These are phyloP conservation scores for Thalassiosira profunda DNA, from an alignment of 108 stramenopile genomes.

Conservation along the genomic window DNA sequence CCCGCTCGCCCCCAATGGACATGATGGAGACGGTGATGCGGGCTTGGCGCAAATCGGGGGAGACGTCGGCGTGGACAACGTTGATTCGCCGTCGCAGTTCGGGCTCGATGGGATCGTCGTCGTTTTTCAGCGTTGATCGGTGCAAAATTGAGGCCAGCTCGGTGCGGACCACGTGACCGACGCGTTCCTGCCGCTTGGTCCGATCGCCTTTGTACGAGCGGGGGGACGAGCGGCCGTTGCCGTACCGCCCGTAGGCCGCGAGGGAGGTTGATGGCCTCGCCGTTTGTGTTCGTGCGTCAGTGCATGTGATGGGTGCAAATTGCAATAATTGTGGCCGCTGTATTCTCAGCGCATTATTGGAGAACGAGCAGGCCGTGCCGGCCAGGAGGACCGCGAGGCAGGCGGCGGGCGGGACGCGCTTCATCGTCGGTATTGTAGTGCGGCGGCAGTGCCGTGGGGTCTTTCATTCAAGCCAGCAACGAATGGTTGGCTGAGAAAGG, in stretches of 20 bases:
- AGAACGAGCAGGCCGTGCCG: background rate
- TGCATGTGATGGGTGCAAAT: background rate
- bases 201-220: slow-evolving; percentile 37
- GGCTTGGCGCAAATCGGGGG: slow-evolving; percentile 88
- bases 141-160: slow-evolving; percentile 77
- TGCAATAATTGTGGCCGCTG: background rate
- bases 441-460: too few species aligned
- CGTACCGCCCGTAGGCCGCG: slow-evolving; percentile 35
- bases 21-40: slow-evolving; percentile 83
- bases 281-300: too few species aligned
- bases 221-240: slow-evolving; percentile 43
- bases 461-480: too few species aligned
- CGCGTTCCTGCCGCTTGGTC: slow-evolving; percentile 88
- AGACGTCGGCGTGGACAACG: slow-evolving; percentile 81
- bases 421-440: too few species aligned
- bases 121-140: slow-evolving; percentile 53
- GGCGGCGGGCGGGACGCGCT: too few species aligned
- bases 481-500: too few species aligned
- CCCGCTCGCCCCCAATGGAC: slow-evolving; percentile 13
- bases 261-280: slow-evolving; percentile 13
- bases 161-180: slow-evolving; percentile 80
- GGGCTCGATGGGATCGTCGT: slow-evolving; percentile 62
- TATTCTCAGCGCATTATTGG: slow-evolving; percentile 1
- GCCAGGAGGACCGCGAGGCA: too few species aligned
- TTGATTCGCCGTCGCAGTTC: slow-evolving; percentile 77